These are phyloP conservation scores for Calocera cornea DNA, from an alignment of 768 basidiomycete genomes.

Conservation along the genomic window DNA sequence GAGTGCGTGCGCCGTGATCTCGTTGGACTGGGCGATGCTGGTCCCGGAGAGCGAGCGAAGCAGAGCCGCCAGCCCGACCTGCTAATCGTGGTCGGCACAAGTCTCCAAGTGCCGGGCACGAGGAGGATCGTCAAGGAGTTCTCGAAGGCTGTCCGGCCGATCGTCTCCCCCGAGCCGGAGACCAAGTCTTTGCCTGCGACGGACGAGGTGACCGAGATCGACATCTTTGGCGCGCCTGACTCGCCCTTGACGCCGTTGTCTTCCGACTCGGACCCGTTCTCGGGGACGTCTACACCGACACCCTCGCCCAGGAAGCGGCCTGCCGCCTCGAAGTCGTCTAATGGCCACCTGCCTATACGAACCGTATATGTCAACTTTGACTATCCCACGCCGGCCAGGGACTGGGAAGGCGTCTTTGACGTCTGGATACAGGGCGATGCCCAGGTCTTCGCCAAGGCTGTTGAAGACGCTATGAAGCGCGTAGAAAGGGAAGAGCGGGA, in stretches of 20 bases:
- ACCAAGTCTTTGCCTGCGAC: conserved; percentile 20
- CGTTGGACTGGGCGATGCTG: background rate
- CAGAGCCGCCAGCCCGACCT: conserved; percentile 51
- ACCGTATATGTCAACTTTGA: conserved; percentile 77
- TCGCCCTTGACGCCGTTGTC: conserved; percentile 2
- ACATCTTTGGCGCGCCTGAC: conserved; percentile 19
- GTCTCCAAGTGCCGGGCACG: conserved; percentile 76
- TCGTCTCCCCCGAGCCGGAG: conserved; percentile 8
- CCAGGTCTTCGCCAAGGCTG: conserved; percentile 54
- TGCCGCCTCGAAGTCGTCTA: background rate
- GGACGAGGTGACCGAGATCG: background rate
- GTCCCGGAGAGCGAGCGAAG: conserved; percentile 9
- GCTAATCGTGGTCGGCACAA: conserved; percentile 80
- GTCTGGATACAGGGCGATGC: conserved; percentile 81
- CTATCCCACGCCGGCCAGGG: conserved; percentile 68
- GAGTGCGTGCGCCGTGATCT: conserved; percentile 23
- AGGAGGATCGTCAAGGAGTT: conserved; percentile 84
- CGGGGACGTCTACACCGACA: conserved; percentile 23
- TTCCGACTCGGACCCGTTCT: background rate
- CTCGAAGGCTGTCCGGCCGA: conserved; percentile 49
- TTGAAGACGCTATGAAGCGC: conserved; percentile 38
- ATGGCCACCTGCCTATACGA: conserved; percentile 37
- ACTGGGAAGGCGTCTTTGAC: conserved; percentile 87
- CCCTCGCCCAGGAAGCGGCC: conserved; percentile 32
- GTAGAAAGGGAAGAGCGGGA: conserved; percentile 30